These are phyloP conservation scores for Histomonas meleagridis DNA, from an alignment of 208 protist genomes.

Conservation along the genomic window DNA sequence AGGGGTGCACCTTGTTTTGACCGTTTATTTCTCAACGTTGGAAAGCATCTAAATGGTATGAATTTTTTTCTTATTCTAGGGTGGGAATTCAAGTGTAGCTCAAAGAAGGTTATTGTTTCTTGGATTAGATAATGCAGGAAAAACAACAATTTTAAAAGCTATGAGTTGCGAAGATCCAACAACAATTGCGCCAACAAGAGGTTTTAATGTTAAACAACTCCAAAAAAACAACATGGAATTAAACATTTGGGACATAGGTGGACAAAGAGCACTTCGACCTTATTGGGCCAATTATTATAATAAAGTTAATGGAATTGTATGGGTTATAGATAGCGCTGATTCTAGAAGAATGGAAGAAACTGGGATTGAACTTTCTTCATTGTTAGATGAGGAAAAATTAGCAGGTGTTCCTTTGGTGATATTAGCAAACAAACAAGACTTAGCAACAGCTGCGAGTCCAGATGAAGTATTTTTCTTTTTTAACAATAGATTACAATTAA, in stretches of 20 bases:
- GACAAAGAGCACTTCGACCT: conserved; percentile 85
- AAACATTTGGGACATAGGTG: conserved; percentile 97
- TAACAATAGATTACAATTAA: not conserved
- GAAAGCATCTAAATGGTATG: conserved; percentile 15
- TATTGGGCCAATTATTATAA: conserved; percentile 82
- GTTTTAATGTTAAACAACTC: conserved; percentile 94
- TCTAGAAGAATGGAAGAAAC: conserved; percentile 68
- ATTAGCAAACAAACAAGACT: conserved; percentile 91
- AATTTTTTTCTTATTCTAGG: not conserved
- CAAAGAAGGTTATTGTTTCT: conserved; percentile 76
- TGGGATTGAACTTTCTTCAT: conserved; percentile 62
- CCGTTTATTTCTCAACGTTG: no score
- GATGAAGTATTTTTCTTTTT: not conserved
- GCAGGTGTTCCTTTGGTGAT: conserved; percentile 72
- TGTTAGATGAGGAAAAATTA: conserved; percentile 80
- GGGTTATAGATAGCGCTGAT: conserved; percentile 53
- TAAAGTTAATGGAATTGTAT: not conserved
- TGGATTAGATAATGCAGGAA: conserved; percentile 82
- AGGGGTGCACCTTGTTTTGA: no score
- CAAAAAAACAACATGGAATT: conserved; percentile 71
- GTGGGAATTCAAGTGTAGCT: conserved; percentile 4
- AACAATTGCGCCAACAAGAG: conserved; percentile 84
- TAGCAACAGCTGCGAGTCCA: conserved; percentile 63
- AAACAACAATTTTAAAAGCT: conserved; percentile 93
- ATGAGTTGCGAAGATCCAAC: conserved; percentile 89